Evolutionary conservation across 306 rosid genomes (phyloP).

Genomic region (Mimosa bimucronata): DNA sequence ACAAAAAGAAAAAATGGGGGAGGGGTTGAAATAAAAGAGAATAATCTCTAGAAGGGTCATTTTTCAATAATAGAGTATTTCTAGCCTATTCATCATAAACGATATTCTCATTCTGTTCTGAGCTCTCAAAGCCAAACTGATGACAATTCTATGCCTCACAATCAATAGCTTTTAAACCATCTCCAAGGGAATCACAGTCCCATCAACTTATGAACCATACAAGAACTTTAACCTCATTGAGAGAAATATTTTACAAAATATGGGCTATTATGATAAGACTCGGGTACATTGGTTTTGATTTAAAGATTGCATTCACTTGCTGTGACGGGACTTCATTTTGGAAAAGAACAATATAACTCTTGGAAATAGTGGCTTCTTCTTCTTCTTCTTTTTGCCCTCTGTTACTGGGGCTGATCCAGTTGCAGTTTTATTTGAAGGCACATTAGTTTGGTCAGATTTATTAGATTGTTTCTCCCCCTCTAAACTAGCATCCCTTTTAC

Average conservation of each 20-base stretch:
- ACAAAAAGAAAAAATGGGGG: not conserved
- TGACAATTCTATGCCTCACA: not conserved
- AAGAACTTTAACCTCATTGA: not conserved
- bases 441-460: slow-evolving; percentile 23
- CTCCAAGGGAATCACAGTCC: not conserved
- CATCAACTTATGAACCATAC: not conserved
- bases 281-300: slow-evolving; percentile 15
- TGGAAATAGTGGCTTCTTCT: slow-evolving; percentile 67
- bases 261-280: not conserved
- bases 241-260: slow-evolving; percentile 4
- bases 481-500: slow-evolving; percentile 48
- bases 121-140: not conserved
- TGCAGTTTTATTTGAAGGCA: slow-evolving; percentile 38
- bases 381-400: slow-evolving; percentile 62
- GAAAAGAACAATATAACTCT: slow-evolving; percentile 82
- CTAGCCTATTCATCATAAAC: not conserved
- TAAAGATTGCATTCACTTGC: slow-evolving; percentile 48
- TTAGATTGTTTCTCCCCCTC: slow-evolving; percentile 32
- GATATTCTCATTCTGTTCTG: not conserved
- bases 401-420: slow-evolving; percentile 52
- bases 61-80: not conserved
- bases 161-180: not conserved
- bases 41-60: not conserved
- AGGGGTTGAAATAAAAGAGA: not conserved
- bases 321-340: slow-evolving; percentile 60